phyloP scores from a whole-genome alignment of 1,284 basidiomycete species.

The Irpex sp. region DNA sequence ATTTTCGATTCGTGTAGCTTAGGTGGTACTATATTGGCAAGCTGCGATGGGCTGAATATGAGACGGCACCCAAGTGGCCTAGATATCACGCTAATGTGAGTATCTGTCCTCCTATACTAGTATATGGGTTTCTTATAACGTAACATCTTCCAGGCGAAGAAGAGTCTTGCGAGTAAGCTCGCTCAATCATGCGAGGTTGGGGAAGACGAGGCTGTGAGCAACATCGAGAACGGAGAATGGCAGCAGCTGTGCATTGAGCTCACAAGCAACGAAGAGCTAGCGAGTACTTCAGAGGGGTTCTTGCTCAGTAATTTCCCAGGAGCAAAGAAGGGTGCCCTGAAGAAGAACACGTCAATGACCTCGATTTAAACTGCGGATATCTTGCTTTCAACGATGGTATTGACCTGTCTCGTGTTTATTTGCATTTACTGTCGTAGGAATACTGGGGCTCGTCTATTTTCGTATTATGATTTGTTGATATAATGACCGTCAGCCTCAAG shows the following conservation, averaged over 20 bases:
- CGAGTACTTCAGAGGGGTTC: slow-evolving; percentile 5
- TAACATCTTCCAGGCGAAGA: slow-evolving; percentile 15
- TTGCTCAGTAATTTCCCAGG: background rate
- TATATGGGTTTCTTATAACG: background rate
- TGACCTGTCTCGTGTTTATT: too few relatives aligned
- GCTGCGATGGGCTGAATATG: background rate
- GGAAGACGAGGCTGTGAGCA: slow-evolving; percentile 12
- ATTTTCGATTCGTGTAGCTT: background rate
- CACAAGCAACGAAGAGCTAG: slow-evolving; percentile 11
- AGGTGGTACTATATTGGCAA: slow-evolving; percentile 10
- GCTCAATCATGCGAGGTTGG: slow-evolving; percentile 14
- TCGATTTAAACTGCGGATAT: background rate
- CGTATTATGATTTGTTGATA: background rate
- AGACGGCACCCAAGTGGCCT: slow-evolving; percentile 5
- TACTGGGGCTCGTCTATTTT: background rate
- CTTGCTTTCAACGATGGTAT: too few relatives aligned
- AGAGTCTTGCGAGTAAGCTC: slow-evolving; percentile 13
- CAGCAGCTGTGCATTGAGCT: slow-evolving; percentile 26
- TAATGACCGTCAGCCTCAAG: background rate
- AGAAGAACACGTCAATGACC: background rate
- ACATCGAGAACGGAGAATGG: slow-evolving; percentile 19
- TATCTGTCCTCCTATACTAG: background rate
- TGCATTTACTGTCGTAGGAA: too few relatives aligned
- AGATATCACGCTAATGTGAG: background rate
- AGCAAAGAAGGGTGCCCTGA: background rate